Percentiles rank a stretch among this genome's conserved stretches.
These are phyloP conservation scores for Pleomassaria siparia DNA, from an alignment of 2,329 filamentous ascomycete genomes.

Conservation along the genomic window DNA sequence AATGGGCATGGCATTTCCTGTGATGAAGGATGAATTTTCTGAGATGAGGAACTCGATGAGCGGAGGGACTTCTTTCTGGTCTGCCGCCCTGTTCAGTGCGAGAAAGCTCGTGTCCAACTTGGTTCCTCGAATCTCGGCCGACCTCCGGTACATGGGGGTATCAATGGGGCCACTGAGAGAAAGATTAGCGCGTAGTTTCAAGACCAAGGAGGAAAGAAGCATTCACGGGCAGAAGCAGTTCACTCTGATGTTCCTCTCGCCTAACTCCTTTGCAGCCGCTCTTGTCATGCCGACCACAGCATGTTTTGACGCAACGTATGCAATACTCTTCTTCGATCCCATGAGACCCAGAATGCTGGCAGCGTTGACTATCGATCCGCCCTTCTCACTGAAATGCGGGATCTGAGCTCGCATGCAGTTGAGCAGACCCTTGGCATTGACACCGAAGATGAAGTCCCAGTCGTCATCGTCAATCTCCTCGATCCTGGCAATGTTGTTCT, in stretches of 20 bases:
- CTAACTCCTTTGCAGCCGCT: slow-evolving; percentile 44
- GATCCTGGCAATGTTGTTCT: slow-evolving; percentile 20
- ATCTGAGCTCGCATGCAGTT: slow-evolving; percentile 44
- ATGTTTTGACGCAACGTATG: slow-evolving; percentile 45
- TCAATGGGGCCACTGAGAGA: slow-evolving; percentile 29
- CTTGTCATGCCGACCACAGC: slow-evolving; percentile 46
- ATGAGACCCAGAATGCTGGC: slow-evolving; percentile 56
- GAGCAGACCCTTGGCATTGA: slow-evolving; percentile 44
- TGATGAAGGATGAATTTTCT: slow-evolving; percentile 50
- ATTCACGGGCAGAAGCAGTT: slow-evolving; percentile 43
- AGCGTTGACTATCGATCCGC: slow-evolving; percentile 46
- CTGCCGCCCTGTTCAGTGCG: slow-evolving; percentile 25
- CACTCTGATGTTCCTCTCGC: slow-evolving; percentile 35
- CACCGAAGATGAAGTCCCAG: slow-evolving; percentile 42
- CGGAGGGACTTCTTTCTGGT: slow-evolving; percentile 45
- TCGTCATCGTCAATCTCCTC: slow-evolving; percentile 41
- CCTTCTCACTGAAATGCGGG: slow-evolving; percentile 42
- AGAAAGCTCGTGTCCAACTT: slow-evolving; percentile 24
- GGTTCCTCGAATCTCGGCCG: slow-evolving; percentile 18
- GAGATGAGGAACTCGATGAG: slow-evolving; percentile 53
- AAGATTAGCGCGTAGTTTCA: too few species aligned
- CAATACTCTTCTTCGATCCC: slow-evolving; percentile 40
- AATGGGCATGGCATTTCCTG: slow-evolving; percentile 48
- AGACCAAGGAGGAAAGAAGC: too few species aligned
- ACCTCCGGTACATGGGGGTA: slow-evolving; percentile 37